Percentiles rank a stretch among this genome's conserved stretches.
Conservation (phyloP, 164 flowering plant species). For the Stephania japonica region DNA sequence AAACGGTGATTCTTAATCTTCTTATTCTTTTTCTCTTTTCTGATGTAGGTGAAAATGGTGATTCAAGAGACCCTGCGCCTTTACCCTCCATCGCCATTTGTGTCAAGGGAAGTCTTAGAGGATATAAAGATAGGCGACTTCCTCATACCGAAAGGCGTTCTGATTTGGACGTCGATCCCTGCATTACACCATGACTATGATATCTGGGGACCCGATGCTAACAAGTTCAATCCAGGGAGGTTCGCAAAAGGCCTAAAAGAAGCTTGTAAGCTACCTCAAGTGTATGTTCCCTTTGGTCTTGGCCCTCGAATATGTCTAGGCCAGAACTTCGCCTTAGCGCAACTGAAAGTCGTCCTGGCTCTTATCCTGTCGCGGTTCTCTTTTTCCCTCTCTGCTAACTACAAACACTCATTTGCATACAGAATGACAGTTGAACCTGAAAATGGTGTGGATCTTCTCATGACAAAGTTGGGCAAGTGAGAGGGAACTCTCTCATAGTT, state of each 20-base stretch:
- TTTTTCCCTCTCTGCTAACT: constrained; percentile 9
- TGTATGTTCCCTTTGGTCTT: constrained; percentile 11
- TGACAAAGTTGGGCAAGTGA: not conserved
- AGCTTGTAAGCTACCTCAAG: constrained; percentile 11
- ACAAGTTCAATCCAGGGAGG: constrained; percentile 14
- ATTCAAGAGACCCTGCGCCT: constrained; percentile 28
- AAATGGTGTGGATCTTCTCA: constrained; percentile 3
- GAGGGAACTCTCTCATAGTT: too few relatives aligned
- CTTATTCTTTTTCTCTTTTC: too few relatives aligned
- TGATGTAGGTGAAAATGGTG: constrained; percentile 25
- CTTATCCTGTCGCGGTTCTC: constrained; percentile 12
- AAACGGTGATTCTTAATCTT: too few relatives aligned
- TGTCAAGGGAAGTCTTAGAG: constrained; percentile 18
- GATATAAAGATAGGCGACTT: constrained; percentile 20
- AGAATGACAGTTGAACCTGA: constrained; percentile 1
- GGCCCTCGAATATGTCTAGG: constrained; percentile 15
- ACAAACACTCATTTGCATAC: constrained; percentile 2
- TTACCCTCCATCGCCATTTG: constrained; percentile 16
- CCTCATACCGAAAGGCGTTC: constrained; percentile 22
- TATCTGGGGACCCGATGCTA: constrained; percentile 18
- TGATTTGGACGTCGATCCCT: constrained; percentile 13
- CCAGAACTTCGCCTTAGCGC: constrained; percentile 16
- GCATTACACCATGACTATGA: constrained; percentile 17
- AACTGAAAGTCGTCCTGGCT: constrained; percentile 10
- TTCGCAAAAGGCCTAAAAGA: constrained; percentile 9